Evolutionary conservation across 352 stramenopile genomes (phyloP).

Genomic region (Pythium rishiriense): DNA sequence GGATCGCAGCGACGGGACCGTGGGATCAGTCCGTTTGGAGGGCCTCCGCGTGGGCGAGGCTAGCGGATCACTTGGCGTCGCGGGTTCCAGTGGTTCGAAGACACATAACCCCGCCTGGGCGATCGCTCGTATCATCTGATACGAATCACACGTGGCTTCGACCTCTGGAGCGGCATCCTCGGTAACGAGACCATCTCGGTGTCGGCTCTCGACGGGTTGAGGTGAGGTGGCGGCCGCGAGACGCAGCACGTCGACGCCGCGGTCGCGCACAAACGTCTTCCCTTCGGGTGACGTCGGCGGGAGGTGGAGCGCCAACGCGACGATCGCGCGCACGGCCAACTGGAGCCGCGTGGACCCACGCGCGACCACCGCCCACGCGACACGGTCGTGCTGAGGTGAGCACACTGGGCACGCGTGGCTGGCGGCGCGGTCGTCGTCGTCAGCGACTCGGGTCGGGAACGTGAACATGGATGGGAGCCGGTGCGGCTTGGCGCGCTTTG

Average conservation of each 20-base stretch:
- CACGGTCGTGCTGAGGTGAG: not conserved
- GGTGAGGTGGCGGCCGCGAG: too few species aligned
- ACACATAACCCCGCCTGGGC: conserved; percentile 3
- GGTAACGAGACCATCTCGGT: too few species aligned
- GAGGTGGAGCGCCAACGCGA: conserved; percentile 36
- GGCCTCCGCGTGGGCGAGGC: not conserved
- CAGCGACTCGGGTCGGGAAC: conserved; percentile 5
- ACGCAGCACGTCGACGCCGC: not conserved
- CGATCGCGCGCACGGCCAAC: conserved; percentile 38
- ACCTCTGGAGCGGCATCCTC: not conserved
- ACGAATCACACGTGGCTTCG: not conserved
- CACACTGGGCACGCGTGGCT: conserved; percentile 9
- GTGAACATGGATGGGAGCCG: conserved; percentile 28
- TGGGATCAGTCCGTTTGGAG: not conserved
- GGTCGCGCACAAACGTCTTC: conserved; percentile 28
- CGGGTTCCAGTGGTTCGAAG: too few species aligned
- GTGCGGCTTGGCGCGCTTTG: conserved; percentile 7
- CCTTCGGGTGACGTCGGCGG: conserved; percentile 36
- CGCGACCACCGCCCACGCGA: conserved; percentile 20
- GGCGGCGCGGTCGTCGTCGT: not conserved
- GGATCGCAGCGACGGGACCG: not conserved
- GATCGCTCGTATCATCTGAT: conserved; percentile 6
- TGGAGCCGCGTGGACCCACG: conserved; percentile 29
- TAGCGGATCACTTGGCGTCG: too few species aligned
- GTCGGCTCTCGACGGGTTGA: too few species aligned